A percentile compares a stretch with the other conserved stretches of the same genome.
Evolutionary conservation across 176 grass and related monocot genomes (phyloP).

Genomic region (Zea mays): Zm-B73-REFERENCE-NAM-5.0 NC_050099.1:25422501-25423000

Average conservation of each 20-base stretch:
- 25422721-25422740: constrained; percentile 43
- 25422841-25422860: constrained; percentile 93
- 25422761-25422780: constrained; percentile 54
- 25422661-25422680: constrained; percentile 8
- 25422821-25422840: constrained; percentile 82
- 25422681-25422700: constrained; percentile 72
- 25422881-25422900: constrained; percentile 8
- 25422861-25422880: constrained; percentile 52
- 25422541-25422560: constrained; percentile 60
- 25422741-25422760: constrained; percentile 71
- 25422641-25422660: not conserved
- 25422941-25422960: constrained; percentile 85
- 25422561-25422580: constrained; percentile 50
- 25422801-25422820: constrained; percentile 98
- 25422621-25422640: constrained; percentile 25
- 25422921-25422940: constrained; percentile 57
- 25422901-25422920: not conserved
- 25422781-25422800: constrained; percentile 68
- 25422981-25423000: constrained; percentile 78
- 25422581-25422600: constrained; percentile 45
- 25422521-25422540: constrained; percentile 39
- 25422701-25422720: constrained; percentile 56
- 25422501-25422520: constrained; percentile 39
- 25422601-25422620: constrained; percentile 51
- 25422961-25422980: constrained; percentile 67